Evolutionary conservation across 306 rosid genomes (phyloP).

Genomic region (Quercus bicolor): DNA sequence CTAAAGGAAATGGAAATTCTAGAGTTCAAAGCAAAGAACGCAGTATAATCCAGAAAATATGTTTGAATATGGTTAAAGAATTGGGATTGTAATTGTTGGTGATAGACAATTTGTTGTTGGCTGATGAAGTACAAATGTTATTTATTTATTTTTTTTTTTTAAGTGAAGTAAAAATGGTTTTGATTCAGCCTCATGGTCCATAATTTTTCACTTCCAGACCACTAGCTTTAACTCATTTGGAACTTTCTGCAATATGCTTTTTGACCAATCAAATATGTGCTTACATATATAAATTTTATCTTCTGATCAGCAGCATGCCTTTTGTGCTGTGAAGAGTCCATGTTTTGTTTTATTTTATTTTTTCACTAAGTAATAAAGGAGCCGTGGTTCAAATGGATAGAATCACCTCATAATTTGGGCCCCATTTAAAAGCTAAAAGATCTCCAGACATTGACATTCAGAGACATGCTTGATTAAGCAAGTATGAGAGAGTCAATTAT

Average conservation of each 20-base stretch:
- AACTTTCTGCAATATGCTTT: not conserved
- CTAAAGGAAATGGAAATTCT: conserved; percentile 7
- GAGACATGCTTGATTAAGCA: too few relatives aligned
- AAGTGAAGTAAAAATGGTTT: not conserved
- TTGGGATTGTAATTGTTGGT: conserved; percentile 11
- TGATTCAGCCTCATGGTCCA: not conserved
- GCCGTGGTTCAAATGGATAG: too few relatives aligned
- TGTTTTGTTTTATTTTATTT: too few relatives aligned
- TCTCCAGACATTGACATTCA: too few relatives aligned
- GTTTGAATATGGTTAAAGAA: not conserved
- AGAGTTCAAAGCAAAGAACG: conserved; percentile 25
- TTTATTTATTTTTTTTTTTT: too few relatives aligned
- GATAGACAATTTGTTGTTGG: conserved; percentile 27
- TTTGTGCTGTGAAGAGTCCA: too few relatives aligned
- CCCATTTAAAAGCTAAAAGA: too few relatives aligned
- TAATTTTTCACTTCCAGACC: not conserved
- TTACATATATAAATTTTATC: too few relatives aligned
- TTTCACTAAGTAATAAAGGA: too few relatives aligned
- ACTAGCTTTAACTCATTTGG: not conserved
- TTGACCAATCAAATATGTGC: not conserved
- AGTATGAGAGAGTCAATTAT: too few relatives aligned
- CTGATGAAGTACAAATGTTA: conserved; percentile 4
- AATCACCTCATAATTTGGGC: too few relatives aligned
- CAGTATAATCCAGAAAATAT: conserved; percentile 2
- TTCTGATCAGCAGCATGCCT: too few relatives aligned